phyloP scores from a whole-genome alignment of 2,329 filamentous ascomycete genomes.

The Dothistroma pini region DNA sequence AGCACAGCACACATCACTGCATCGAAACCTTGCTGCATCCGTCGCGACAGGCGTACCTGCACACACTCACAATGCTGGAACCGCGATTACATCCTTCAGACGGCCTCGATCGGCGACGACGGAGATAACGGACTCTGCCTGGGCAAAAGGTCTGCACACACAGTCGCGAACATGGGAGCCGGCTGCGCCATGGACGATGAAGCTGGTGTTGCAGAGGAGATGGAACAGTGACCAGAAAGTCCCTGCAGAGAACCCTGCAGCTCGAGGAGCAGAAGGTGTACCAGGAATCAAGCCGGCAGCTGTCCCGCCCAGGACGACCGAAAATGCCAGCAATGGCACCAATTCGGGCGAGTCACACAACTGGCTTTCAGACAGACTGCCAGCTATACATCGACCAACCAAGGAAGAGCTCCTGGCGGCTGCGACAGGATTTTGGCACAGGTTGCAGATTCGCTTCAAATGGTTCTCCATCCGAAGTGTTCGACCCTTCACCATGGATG shows the following conservation, averaged over 20 bases:
- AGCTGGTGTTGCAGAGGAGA: constrained; percentile 19
- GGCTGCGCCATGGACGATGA: constrained; percentile 5
- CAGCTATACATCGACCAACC: constrained; percentile 74
- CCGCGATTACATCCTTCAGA: constrained; percentile 18
- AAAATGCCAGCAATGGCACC: constrained; percentile 15
- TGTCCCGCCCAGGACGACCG: constrained; percentile 19
- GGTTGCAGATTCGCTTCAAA: constrained; percentile 88
- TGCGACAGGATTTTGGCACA: constrained; percentile 87
- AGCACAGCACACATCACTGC: constrained; percentile 1
- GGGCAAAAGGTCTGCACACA: constrained; percentile 1
- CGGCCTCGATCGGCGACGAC: constrained; percentile 21
- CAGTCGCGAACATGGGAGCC: constrained; percentile 12
- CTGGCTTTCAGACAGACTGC: constrained; percentile 55
- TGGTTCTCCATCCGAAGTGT: constrained; percentile 95
- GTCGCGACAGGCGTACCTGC: background rate
- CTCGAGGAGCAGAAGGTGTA: constrained; percentile 19
- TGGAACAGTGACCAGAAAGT: constrained; percentile 20
- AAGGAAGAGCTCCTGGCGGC: constrained; percentile 92
- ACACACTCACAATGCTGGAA: constrained; percentile 19
- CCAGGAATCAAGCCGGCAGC: constrained; percentile 12
- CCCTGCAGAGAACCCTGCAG: constrained; percentile 10
- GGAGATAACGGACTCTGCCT: constrained; percentile 12
- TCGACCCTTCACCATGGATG: constrained; percentile 90
- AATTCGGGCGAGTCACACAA: constrained; percentile 21
- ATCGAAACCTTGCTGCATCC: background rate